phyloP scores from a whole-genome alignment of 805 yeast genomes.

The Yarrowia sp. region DNA sequence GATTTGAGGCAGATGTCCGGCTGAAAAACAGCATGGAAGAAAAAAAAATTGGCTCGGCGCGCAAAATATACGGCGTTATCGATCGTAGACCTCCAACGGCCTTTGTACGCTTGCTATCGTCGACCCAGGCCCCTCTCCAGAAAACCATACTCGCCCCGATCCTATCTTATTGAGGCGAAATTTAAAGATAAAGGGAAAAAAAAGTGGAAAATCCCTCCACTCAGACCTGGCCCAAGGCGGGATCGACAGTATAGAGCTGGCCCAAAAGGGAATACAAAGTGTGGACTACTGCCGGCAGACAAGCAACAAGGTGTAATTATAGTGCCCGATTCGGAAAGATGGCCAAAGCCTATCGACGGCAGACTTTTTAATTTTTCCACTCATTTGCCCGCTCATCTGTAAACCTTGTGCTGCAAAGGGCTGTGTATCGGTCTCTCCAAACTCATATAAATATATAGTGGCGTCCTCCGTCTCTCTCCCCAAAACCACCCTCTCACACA shows the following conservation, averaged over 20 bases:
- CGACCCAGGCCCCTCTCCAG: too few species aligned
- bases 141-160: neutral
- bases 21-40: too few species aligned
- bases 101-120: too few species aligned
- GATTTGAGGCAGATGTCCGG: neutral
- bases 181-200: neutral
- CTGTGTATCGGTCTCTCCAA: neutral
- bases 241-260: neutral
- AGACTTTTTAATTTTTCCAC: neutral
- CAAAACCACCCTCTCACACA: neutral
- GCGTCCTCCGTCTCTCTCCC: neutral
- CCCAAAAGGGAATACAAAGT: neutral
- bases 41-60: too few species aligned
- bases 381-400: neutral
- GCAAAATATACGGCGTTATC: too few species aligned
- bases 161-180: neutral
- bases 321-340: constrained; percentile 15
- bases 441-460: neutral
- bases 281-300: neutral
- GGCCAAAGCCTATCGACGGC: neutral
- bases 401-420: neutral
- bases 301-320: constrained; percentile 2
- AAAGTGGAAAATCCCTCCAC: neutral
- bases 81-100: too few species aligned
- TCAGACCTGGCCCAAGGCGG: constrained; percentile 1